A percentile compares a stretch with the other conserved stretches of the same genome.
Conservation (phyloP, 228 moss, liverwort and hornwort species). For the Sphagnum magellanicum region DNA sequence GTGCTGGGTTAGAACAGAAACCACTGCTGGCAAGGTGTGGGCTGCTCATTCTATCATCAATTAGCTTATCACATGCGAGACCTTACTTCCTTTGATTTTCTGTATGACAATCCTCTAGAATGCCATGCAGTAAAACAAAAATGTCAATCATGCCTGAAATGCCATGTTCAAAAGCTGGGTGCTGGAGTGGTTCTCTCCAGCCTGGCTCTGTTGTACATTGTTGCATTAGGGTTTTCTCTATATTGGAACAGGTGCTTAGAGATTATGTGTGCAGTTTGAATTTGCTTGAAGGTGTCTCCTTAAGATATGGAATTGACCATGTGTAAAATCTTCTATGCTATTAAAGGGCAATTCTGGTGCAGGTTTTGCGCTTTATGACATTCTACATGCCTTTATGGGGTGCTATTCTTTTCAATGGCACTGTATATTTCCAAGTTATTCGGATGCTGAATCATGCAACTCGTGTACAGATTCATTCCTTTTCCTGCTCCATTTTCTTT, state of each 20-base stretch:
- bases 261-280: too few relatives aligned
- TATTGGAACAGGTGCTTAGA: too few relatives aligned
- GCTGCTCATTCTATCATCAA: background rate
- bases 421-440: conserved; percentile 69
- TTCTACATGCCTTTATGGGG: conserved; percentile 74
- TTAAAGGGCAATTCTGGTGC: conserved; percentile 2
- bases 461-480: conserved; percentile 28
- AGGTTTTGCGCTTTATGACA: conserved; percentile 68
- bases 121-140: background rate
- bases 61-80: background rate
- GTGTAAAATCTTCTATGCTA: too few relatives aligned
- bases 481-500: too few relatives aligned
- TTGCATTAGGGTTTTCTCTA: too few relatives aligned
- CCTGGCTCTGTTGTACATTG: too few relatives aligned
- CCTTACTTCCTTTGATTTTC: background rate
- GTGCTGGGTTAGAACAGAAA: conserved; percentile 67
- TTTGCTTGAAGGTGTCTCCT: too few relatives aligned
- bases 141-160: too few relatives aligned
- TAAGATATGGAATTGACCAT: too few relatives aligned
- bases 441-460: conserved; percentile 69
- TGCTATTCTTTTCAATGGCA: conserved; percentile 66
- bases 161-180: too few relatives aligned
- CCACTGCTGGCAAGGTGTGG: conserved; percentile 59
- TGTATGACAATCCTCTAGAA: background rate
- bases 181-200: too few relatives aligned